Evolutionary conservation across 176 grass and related monocot genomes (phyloP), one percentile per base, ranked within the genome.

Genomic region (Eremochloa ophiuroides): DNA sequence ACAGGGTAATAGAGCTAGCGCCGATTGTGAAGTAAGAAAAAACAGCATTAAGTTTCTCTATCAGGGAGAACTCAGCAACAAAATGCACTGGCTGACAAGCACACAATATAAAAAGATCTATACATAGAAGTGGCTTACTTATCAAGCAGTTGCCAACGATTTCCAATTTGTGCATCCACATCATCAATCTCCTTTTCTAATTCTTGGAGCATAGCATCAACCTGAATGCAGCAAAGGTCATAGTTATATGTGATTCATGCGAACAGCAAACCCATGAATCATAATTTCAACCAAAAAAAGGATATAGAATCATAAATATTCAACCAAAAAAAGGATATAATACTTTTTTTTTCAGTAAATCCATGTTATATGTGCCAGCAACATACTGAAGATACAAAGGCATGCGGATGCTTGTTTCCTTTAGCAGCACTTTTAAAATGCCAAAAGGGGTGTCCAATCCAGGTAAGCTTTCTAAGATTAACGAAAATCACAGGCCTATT

Each of bases 171-270:
- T 73, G 93, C 91, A 58, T 99, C 97, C 22, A 95, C 97, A 80
- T 99, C 91, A 86, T 99, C 97, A 47, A 99, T 99, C 81, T 99
- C 97, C 85, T 92, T 93, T 80, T 99, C 97, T 43, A 99, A 82
- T 90, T 91, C 50, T 61, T 92, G 93, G 30, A 99, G 88, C 97
- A 99, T 95, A 75, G 82, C 82, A 90, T 99, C 97, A 88, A 99
- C 97, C 97, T 99, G 78, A 84, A 85, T 81, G 74, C 46, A 87
- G 60, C 20, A 68, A 74, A 53, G 15, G 3, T 9, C 77, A 68
- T 50, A 67, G 43, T 35, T 25, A 67, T 67, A 79, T 79, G 47
- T 68, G 13, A 59, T 65, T 22, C 69, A 64, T 46, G n/a, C 83
- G 47, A 88, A 66, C 7, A 59, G 44, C 29, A 17, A 20, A 79